These are phyloP conservation scores for Alternaria novae-zelandiae DNA, from an alignment of 2,329 filamentous ascomycete genomes.

Conservation along the genomic window DNA sequence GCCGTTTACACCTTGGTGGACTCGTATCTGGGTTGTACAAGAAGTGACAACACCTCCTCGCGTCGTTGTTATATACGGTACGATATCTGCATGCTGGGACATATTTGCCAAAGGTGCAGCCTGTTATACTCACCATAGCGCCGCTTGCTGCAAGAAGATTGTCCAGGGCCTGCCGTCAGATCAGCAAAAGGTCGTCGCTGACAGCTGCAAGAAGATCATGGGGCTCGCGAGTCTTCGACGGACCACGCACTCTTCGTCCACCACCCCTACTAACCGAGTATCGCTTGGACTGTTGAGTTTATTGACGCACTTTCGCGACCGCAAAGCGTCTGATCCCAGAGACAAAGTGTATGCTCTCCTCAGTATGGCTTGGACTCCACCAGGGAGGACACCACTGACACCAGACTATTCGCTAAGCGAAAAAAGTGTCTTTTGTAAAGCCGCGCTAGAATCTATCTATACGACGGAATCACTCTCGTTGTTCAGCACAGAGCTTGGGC, in stretches of 20 bases:
- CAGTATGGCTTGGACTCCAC: neutral
- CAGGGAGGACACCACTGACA: neutral
- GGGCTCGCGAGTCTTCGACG: neutral
- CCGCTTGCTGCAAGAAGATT: neutral
- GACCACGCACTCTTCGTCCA: neutral
- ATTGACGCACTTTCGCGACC: neutral
- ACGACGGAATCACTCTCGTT: constrained; percentile 4
- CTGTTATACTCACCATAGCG: neutral
- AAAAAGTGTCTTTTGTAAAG: neutral
- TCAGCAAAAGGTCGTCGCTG: neutral
- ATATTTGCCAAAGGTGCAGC: neutral
- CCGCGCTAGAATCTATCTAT: neutral
- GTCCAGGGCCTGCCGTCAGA: neutral
- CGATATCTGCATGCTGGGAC: neutral
- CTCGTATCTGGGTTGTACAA: constrained; percentile 26
- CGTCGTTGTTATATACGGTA: constrained; percentile 4
- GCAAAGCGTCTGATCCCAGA: constrained; percentile 21
- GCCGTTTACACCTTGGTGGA: constrained; percentile 22
- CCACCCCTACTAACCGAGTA: rapidly evolving
- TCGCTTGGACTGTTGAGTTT: neutral
- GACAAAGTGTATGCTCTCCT: constrained; percentile 28
- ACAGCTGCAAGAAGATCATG: neutral
- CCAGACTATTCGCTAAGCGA: constrained; percentile 2
- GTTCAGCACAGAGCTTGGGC: constrained; percentile 18
- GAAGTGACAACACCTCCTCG: constrained; percentile 15